These are phyloP conservation scores for Mitragyna speciosa DNA, from an alignment of 257 asterid species.

Conservation along the genomic window DNA sequence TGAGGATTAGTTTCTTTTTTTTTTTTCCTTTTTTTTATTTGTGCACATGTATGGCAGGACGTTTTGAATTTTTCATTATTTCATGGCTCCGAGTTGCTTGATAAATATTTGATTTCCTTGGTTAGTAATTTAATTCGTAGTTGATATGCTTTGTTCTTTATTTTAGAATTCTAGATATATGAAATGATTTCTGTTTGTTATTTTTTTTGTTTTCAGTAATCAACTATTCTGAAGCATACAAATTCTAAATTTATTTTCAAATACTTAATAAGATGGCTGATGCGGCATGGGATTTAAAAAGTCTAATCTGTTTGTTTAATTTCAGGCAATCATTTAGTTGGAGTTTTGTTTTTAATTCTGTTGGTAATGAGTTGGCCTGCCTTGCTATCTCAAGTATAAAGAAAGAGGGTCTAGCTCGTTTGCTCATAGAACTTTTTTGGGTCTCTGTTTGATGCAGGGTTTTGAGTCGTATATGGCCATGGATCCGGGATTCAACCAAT, in stretches of 20 bases:
- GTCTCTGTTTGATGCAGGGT: slow-evolving; percentile 25
- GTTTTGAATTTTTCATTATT: background rate
- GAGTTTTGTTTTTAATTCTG: background rate
- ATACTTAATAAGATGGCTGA: background rate
- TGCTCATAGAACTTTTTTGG: slow-evolving; percentile 16
- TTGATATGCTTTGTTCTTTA: background rate
- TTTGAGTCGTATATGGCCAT: slow-evolving; percentile 30
- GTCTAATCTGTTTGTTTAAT: background rate
- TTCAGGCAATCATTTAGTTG: background rate
- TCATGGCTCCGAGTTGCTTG: background rate
- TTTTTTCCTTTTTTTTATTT: background rate
- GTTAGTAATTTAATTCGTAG: background rate
- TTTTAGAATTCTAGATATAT: background rate
- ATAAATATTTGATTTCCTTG: background rate
- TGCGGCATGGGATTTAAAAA: background rate
- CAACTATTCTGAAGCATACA: background rate
- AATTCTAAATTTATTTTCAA: no score
- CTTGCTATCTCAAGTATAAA: background rate
- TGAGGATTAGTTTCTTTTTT: background rate
- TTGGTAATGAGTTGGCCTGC: background rate
- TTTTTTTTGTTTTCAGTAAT: background rate
- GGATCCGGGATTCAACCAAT: slow-evolving; percentile 53
- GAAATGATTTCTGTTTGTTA: background rate
- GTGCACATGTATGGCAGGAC: background rate
- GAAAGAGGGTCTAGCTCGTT: background rate